Conservation (phyloP, 2,329 filamentous ascomycete species). For the Xylariaceae sp. region DNA sequence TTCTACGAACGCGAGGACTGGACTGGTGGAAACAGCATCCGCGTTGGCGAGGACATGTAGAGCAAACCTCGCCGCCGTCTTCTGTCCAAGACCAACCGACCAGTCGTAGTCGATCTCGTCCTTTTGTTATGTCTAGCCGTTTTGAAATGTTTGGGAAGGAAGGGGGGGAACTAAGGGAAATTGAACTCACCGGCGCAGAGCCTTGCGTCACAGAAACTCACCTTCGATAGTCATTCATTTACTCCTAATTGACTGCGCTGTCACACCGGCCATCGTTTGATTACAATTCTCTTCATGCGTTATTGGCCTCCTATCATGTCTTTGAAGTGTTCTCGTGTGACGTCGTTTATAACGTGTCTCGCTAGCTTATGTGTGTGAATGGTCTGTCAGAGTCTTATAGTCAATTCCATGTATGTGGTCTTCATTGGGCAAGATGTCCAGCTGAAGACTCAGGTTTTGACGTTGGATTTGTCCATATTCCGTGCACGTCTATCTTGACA, state of each 20-base stretch:
- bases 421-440: neutral
- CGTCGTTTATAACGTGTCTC: neutral
- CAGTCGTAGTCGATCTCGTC: slow-evolving; percentile 5
- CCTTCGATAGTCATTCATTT: slow-evolving; percentile 16
- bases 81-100: slow-evolving; percentile 5
- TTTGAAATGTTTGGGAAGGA: neutral
- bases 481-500: too few species aligned
- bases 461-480: too few species aligned
- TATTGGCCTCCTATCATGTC: slow-evolving; percentile 8
- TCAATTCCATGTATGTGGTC: neutral
- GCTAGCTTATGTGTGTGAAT: neutral
- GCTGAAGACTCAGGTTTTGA: neutral
- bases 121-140: slow-evolving; percentile 10
- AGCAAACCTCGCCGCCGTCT: slow-evolving; percentile 5
- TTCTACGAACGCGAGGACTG: slow-evolving; percentile 92
- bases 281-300: neutral
- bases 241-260: slow-evolving; percentile 10
- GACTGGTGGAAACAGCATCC: slow-evolving; percentile 47
- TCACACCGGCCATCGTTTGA: slow-evolving; percentile 9
- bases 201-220: slow-evolving; percentile 5
- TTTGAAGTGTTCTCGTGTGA: neutral
- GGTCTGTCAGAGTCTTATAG: neutral
- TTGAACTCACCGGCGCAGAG: slow-evolving; percentile 4
- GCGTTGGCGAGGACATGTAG: slow-evolving; percentile 48
- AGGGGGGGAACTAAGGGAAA: slow-evolving; percentile 1